A percentile compares a stretch with the other conserved stretches of the same genome.
These are phyloP conservation scores for Stellera chamaejasme DNA, from an alignment of 345 rosid genomes.

Conservation along the genomic window DNA sequence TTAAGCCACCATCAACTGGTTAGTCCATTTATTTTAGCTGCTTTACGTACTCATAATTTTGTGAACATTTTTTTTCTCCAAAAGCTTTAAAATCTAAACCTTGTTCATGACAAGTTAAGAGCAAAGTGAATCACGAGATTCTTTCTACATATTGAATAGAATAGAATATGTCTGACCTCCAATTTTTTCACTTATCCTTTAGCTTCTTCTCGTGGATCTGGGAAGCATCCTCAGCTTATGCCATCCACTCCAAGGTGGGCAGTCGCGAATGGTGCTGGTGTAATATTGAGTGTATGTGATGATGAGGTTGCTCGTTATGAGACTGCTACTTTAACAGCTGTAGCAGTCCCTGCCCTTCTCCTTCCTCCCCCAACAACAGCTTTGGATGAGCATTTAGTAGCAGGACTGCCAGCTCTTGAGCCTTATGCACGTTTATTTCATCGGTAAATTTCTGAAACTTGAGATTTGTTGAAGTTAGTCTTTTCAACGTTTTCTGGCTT, in stretches of 20 bases:
- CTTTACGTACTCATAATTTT: slow-evolving; percentile 1
- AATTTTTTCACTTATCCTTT: slow-evolving; percentile 13
- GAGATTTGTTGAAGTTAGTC: slow-evolving; percentile 2
- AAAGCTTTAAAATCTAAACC: too few relatives aligned
- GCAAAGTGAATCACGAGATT: too few relatives aligned
- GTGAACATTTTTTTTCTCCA: neutral
- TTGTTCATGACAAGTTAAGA: too few relatives aligned
- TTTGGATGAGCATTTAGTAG: slow-evolving; percentile 93
- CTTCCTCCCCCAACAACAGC: slow-evolving; percentile 97
- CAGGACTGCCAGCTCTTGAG: slow-evolving; percentile 97
- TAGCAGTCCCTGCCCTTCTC: slow-evolving; percentile 93
- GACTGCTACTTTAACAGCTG: slow-evolving; percentile 91
- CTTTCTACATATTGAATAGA: neutral
- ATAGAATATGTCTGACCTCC: slow-evolving; percentile 8
- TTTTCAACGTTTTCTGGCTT: neutral
- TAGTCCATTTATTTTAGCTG: slow-evolving; percentile 17
- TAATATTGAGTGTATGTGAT: slow-evolving; percentile 91
- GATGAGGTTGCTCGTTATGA: slow-evolving; percentile 96
- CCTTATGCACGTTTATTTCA: slow-evolving; percentile 95
- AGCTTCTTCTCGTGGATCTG: slow-evolving; percentile 90
- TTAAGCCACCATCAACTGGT: slow-evolving; percentile 90
- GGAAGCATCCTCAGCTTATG: slow-evolving; percentile 96
- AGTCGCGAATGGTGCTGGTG: slow-evolving; percentile 99
- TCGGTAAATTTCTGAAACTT: slow-evolving; percentile 38
- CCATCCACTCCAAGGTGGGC: slow-evolving; percentile 98